Evolutionary conservation across 139 green algal species (phyloP), one percentile per base, ranked within the genome.

Genomic region (Picochlorum sp.): DNA sequence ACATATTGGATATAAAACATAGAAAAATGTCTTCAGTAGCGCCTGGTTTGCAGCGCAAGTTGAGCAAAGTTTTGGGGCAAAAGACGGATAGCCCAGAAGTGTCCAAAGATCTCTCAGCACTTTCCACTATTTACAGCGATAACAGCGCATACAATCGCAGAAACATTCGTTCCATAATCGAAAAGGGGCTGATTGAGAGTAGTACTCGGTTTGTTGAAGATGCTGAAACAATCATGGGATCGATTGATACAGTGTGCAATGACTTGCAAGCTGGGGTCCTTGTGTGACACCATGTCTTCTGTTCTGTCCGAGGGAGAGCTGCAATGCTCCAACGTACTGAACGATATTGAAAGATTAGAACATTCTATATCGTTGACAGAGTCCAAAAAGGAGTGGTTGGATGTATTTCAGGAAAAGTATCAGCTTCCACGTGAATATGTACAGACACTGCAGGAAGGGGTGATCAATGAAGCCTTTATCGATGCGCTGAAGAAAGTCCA

Each of bases 361-460:
- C 51, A 72, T 9, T 78, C 84, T 34, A 65, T 92, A 67, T 75
- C 74, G 14, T 55, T 45, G 1, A 84, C 67, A 62, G 72, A 91
- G 51, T 58, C 57, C 26, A 85, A 87, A 60, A 68, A 57, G 14
- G 24, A 69, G 16, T 72, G 94, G 41, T 82, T 97, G 24, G 55
- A 77, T 7, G 60, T 75, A 14, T 98, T 98, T 68, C 70, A 97
- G 65, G 62, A 88, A n/a, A 82, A 88, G 61, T 98, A 98, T 69
- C 92, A 98, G 77, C 86, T 98, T 1, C 81, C 77, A 0, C 59
- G 75, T 2, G 76, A 84, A 37, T 90, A 96, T 79, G 73, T 84
- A 4, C 28, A 62, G 10, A 76, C 69, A 1, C 49, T 85, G 41
- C 62, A 85, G 67, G 73, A 65, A 1, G 85, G 83, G 34, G 75